A percentile compares a stretch with the other conserved stretches of the same genome.
Conservation (phyloP, 176 grass and related monocot species). For the Carex scoparia region DNA sequence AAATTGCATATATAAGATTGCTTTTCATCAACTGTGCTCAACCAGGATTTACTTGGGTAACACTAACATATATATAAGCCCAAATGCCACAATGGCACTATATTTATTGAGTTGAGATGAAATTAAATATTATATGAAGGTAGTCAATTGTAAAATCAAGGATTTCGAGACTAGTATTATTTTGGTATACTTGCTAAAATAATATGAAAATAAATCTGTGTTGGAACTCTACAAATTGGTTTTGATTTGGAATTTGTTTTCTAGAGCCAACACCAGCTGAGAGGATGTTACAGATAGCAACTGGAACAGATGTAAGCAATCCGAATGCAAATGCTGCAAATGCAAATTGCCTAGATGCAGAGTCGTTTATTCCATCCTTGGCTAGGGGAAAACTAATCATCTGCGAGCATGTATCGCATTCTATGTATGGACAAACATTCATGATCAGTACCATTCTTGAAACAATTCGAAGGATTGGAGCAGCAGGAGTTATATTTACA, state of each 20-base stretch:
- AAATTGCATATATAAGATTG: not conserved
- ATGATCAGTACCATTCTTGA: conserved; percentile 25
- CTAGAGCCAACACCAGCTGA: conserved; percentile 54
- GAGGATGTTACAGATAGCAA: conserved; percentile 50
- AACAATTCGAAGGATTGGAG: conserved; percentile 48
- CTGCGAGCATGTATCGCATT: conserved; percentile 34
- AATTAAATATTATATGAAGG: not conserved
- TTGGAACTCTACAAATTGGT: not conserved
- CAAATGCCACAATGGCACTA: not conserved
- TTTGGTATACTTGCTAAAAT: not conserved
- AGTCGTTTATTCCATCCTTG: conserved; percentile 40
- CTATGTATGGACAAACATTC: conserved; percentile 22
- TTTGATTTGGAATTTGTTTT: not conserved
- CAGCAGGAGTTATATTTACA: conserved; percentile 55
- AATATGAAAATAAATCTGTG: not conserved
- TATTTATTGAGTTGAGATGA: not conserved
- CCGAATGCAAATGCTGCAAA: conserved; percentile 27
- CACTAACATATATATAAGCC: not conserved
- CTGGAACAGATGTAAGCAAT: conserved; percentile 43
- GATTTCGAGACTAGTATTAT: not conserved
- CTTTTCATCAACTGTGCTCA: not conserved
- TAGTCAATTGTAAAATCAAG: not conserved
- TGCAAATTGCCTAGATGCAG: conserved; percentile 32
- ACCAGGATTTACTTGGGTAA: not conserved
- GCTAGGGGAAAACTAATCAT: conserved; percentile 68